Evolutionary conservation across 2,329 filamentous ascomycete genomes (phyloP).

Genomic region (Aspergillus carbonarius): DNA sequence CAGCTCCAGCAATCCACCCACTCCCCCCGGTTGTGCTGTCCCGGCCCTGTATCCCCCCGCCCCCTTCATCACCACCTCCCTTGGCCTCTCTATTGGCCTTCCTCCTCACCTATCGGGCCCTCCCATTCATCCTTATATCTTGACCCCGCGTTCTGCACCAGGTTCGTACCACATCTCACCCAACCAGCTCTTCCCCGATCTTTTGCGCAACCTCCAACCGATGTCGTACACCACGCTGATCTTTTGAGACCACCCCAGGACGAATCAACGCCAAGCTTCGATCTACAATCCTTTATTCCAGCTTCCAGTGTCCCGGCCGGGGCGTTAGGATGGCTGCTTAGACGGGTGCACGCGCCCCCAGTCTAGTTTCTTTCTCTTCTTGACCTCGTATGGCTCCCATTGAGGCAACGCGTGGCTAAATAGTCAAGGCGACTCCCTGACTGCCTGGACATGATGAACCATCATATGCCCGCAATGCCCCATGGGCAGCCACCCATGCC

Average conservation of each 20-base stretch:
- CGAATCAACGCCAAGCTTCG: constrained; percentile 6
- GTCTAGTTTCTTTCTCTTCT: constrained; percentile 21
- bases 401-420: constrained; percentile 40
- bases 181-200: background rate
- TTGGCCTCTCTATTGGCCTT: constrained; percentile 1
- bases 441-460: constrained; percentile 45
- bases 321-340: constrained; percentile 39
- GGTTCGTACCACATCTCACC: constrained; percentile 3
- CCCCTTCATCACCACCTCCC: constrained; percentile 5
- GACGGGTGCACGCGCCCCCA: constrained; percentile 22
- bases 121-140: background rate
- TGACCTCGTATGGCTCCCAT: constrained; percentile 41
- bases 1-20: constrained; percentile 22
- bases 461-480: constrained; percentile 45
- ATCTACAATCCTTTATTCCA: constrained; percentile 2
- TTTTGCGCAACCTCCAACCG: constrained; percentile 8
- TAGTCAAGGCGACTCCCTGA: constrained; percentile 33
- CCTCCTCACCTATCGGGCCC: background rate
- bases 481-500: constrained; percentile 54
- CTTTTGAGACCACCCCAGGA: constrained; percentile 12
- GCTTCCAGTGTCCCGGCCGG: constrained; percentile 14
- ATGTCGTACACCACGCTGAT: constrained; percentile 7
- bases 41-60: constrained; percentile 9
- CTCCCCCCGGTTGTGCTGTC: constrained; percentile 10
- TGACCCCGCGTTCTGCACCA: constrained; percentile 2